A percentile compares a stretch with the other conserved stretches of the same genome.
Evolutionary conservation across 768 basidiomycete genomes (phyloP).

Genomic region (Trametes villosa): DNA sequence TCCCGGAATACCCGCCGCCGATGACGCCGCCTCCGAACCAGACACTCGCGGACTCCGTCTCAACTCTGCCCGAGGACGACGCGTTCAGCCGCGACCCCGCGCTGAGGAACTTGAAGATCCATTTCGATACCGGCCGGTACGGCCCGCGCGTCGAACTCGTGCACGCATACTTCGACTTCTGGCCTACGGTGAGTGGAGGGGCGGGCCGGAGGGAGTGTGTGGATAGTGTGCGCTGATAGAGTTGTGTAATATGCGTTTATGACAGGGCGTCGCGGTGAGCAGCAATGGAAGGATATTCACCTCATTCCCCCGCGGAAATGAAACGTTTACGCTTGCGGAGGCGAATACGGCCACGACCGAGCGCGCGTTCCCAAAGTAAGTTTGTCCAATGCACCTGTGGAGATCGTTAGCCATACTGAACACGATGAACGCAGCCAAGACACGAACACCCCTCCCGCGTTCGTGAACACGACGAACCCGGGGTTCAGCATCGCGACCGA

Average conservation of each 20-base stretch:
- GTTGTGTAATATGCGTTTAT: no score
- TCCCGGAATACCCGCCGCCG: slow-evolving; percentile 26
- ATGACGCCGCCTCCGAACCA: slow-evolving; percentile 19
- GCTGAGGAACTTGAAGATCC: slow-evolving; percentile 3
- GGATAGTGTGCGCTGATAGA: neutral
- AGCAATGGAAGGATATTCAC: slow-evolving; percentile 25
- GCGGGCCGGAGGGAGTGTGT: no score
- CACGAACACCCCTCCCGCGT: slow-evolving; percentile 27
- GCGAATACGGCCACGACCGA: slow-evolving; percentile 21
- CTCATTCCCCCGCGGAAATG: slow-evolving; percentile 26
- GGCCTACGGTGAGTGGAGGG: slow-evolving; percentile 20
- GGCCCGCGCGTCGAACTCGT: slow-evolving; percentile 23
- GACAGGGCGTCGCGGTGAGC: slow-evolving; percentile 23
- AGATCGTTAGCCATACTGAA: neutral
- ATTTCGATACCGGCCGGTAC: slow-evolving; percentile 24
- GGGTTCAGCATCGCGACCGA: slow-evolving; percentile 23
- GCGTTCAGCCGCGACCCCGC: slow-evolving; percentile 2
- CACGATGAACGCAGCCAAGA: slow-evolving; percentile 11
- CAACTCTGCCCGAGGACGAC: slow-evolving; percentile 9
- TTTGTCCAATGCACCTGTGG: neutral
- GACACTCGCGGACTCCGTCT: slow-evolving; percentile 12
- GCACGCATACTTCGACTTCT: slow-evolving; percentile 25
- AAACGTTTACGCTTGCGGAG: slow-evolving; percentile 23
- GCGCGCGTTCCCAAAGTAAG: slow-evolving; percentile 23
- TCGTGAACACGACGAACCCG: slow-evolving; percentile 26